Conservation (phyloP, 2,329 filamentous ascomycete genomes). For the Delphinella strobiligena region DNA sequence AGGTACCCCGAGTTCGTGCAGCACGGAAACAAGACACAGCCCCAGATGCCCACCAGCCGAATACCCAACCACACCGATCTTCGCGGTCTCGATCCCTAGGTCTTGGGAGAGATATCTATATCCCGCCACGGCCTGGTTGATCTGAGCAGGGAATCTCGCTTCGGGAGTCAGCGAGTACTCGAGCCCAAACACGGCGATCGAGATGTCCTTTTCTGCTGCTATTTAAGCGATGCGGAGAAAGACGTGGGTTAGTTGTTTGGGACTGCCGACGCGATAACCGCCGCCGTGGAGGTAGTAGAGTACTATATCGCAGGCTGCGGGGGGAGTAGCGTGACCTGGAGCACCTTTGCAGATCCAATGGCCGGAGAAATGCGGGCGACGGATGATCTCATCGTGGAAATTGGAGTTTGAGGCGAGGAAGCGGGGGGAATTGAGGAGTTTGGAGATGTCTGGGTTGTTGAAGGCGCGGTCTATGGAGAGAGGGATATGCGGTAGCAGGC, state of each 20-base stretch:
- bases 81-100: conserved; percentile 1
- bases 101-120: conserved; percentile 5
- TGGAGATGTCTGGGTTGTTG: not conserved
- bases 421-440: not conserved
- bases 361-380: not conserved
- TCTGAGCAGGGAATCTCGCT: conserved; percentile 3
- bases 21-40: not conserved
- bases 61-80: conserved; percentile 1
- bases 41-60: conserved; percentile 5
- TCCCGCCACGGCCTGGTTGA: conserved; percentile 4
- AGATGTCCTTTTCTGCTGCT: not conserved
- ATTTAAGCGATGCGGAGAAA: conserved; percentile 7
- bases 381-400: not conserved
- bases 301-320: conserved; percentile 3
- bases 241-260: not conserved
- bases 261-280: conserved; percentile 5
- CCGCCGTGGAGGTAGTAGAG: conserved; percentile 9
- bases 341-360: conserved; percentile 1
- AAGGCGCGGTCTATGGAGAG: not conserved
- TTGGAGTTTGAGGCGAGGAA: not conserved
- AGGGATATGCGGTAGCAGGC: not conserved
- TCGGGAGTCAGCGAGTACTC: conserved; percentile 8
- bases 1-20: not conserved
- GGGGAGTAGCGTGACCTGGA: not conserved
- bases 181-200: conserved; percentile 5